Conservation (phyloP, 805 yeast species). For the Saccharomycopsis babjevae region DNA sequence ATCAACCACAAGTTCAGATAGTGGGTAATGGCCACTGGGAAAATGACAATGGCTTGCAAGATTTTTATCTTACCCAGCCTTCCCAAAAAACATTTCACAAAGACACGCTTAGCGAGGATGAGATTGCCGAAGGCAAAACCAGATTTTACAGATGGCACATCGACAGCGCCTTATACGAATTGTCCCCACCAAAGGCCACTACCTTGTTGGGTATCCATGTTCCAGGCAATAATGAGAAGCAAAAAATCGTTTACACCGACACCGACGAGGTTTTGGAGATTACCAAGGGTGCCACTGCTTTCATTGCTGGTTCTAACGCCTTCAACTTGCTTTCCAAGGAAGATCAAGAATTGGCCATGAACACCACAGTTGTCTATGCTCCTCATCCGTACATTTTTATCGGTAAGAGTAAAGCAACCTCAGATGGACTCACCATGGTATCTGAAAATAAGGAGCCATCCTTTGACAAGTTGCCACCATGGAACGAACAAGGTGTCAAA, state of each 20-base stretch:
- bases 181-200: slow-evolving; percentile 80
- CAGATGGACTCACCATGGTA: slow-evolving; percentile 80
- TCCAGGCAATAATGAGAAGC: slow-evolving; percentile 56
- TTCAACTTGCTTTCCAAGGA: slow-evolving; percentile 55
- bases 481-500: slow-evolving; percentile 75
- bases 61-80: slow-evolving; percentile 65
- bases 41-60: slow-evolving; percentile 43
- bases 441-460: slow-evolving; percentile 65
- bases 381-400: slow-evolving; percentile 89
- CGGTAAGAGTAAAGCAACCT: slow-evolving; percentile 68
- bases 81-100: slow-evolving; percentile 77
- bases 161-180: slow-evolving; percentile 78
- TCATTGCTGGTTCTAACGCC: slow-evolving; percentile 76
- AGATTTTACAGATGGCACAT: slow-evolving; percentile 92
- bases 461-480: slow-evolving; percentile 61
- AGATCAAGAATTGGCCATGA: slow-evolving; percentile 64
- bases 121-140: slow-evolving; percentile 52
- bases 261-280: slow-evolving; percentile 53
- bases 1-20: slow-evolving; percentile 84
- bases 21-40: slow-evolving; percentile 65
- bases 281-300: slow-evolving; percentile 83
- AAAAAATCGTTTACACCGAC: slow-evolving; percentile 57
- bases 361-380: slow-evolving; percentile 77
- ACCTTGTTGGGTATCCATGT: slow-evolving; percentile 76
- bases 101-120: slow-evolving; percentile 48